Evolutionary conservation across 2,329 filamentous ascomycete species (phyloP).

Genomic region (Celoporthe dispersa): DNA sequence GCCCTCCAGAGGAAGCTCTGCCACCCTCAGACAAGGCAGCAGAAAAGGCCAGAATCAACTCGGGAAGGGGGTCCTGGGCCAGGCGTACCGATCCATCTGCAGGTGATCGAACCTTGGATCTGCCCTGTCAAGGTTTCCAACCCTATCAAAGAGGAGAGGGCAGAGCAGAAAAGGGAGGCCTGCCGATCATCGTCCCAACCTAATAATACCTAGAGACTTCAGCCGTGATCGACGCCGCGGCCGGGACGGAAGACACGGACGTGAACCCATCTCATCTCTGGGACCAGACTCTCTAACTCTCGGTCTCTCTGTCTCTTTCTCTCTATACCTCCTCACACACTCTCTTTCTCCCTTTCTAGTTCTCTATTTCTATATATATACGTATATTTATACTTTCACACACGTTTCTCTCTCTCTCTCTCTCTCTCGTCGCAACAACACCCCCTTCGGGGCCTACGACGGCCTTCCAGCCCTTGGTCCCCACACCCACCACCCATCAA

Average conservation of each 20-base stretch:
- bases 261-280: background rate
- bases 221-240: conserved; percentile 1
- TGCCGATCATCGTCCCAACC: background rate
- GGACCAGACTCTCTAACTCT: background rate
- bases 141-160: background rate
- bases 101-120: background rate
- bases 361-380: background rate
- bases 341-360: background rate
- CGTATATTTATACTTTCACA: background rate
- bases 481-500: background rate
- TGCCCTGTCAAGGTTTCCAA: background rate
- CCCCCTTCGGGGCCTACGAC: background rate
- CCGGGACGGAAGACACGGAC: background rate
- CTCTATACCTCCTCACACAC: background rate
- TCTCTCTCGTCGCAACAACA: background rate
- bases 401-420: background rate
- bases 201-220: background rate
- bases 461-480: background rate
- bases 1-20: background rate
- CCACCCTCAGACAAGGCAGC: background rate
- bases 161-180: background rate
- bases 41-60: background rate
- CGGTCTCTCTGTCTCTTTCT: background rate
- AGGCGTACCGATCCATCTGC: background rate
- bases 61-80: background rate